Conservation (phyloP, 352 stramenopile species). For the Phytophthora hybrid region DNA sequence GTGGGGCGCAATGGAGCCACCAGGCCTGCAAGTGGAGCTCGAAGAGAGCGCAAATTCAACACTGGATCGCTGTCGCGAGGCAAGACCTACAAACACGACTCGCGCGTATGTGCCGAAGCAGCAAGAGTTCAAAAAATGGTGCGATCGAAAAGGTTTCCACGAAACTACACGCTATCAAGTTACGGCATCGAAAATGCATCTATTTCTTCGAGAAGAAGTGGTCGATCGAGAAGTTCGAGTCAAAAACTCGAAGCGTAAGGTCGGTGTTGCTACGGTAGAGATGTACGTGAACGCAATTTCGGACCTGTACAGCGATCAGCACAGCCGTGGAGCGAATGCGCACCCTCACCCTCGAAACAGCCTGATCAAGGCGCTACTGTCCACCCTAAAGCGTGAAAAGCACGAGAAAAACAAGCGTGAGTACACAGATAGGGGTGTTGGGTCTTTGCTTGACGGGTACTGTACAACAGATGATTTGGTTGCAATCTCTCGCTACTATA, state of each 20-base stretch:
- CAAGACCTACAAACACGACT: background rate
- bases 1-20: too few species aligned
- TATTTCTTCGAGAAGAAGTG: background rate
- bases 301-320: too few species aligned
- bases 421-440: background rate
- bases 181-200: background rate
- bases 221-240: background rate
- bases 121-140: conserved; percentile 1
- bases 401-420: background rate
- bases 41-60: background rate
- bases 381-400: background rate
- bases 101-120: conserved; percentile 4
- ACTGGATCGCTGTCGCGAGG: background rate
- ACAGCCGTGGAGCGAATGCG: background rate
- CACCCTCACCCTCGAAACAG: background rate
- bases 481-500: background rate
- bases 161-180: conserved; percentile 6
- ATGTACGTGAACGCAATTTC: background rate
- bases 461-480: background rate
- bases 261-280: background rate
- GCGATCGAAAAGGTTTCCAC: background rate
- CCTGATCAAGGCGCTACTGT: background rate
- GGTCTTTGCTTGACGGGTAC: background rate
- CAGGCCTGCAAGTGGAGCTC: background rate
- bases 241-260: background rate